These are phyloP conservation scores for Stagonosporopsis cucurbitacearum DNA, from an alignment of 2,329 filamentous ascomycete species.

Conservation along the genomic window DNA sequence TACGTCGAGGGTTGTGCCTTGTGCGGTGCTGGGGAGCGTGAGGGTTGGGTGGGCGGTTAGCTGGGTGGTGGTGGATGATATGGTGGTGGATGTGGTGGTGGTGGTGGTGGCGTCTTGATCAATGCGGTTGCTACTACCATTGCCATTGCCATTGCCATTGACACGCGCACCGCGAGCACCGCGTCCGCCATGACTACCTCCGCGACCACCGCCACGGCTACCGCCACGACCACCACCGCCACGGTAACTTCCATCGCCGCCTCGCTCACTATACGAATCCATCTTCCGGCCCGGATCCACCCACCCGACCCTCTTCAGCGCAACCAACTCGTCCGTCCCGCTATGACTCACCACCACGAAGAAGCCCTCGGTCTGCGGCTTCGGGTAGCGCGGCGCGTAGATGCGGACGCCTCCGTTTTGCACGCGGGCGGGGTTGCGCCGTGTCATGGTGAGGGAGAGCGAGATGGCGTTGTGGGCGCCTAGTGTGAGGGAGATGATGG, in stretches of 20 bases:
- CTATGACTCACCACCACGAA: conserved; percentile 79
- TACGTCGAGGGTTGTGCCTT: conserved; percentile 72
- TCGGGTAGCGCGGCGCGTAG: conserved; percentile 88
- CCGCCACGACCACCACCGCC: conserved; percentile 17
- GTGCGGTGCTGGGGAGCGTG: conserved; percentile 62
- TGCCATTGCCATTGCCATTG: no score
- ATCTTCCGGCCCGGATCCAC: conserved; percentile 39
- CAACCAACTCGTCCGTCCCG: conserved; percentile 76
- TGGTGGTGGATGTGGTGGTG: not conserved
- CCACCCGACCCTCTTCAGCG: conserved; percentile 88
- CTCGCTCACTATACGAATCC: not conserved
- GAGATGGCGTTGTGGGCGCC: conserved; percentile 66
- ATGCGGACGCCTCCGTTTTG: conserved; percentile 68
- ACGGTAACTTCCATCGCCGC: conserved; percentile 10
- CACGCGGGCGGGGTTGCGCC: conserved; percentile 64
- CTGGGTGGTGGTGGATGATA: conserved; percentile 32
- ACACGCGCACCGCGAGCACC: no score
- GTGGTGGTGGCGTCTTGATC: no score
- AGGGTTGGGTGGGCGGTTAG: conserved; percentile 64
- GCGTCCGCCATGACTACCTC: not conserved
- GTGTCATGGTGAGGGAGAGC: conserved; percentile 68
- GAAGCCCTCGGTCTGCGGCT: conserved; percentile 92
- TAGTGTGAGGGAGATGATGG: conserved; percentile 70
- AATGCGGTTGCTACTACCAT: no score
- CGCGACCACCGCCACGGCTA: not conserved